Conservation (phyloP, 2,329 filamentous ascomycete species). For the Paecilomyces fulvus region DNA sequence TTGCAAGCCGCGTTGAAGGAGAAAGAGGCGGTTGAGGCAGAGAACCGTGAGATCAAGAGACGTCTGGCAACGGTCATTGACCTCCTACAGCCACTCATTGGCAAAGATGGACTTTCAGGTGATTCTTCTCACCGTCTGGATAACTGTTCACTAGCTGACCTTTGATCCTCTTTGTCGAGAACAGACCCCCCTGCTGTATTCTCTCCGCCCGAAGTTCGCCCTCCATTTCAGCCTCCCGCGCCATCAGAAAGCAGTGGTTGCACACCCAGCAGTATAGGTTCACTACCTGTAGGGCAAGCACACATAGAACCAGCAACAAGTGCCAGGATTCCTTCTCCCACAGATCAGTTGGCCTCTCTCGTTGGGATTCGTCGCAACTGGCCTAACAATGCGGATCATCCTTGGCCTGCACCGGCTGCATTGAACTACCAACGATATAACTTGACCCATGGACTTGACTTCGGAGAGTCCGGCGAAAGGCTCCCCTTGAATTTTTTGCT, state of each 20-base stretch:
- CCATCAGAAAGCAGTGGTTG: slow-evolving; percentile 18
- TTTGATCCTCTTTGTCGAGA: not conserved
- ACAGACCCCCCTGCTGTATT: not conserved
- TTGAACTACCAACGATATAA: slow-evolving; percentile 36
- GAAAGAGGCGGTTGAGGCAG: slow-evolving; percentile 67
- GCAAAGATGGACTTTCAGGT: slow-evolving; percentile 31
- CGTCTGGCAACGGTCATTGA: slow-evolving; percentile 58
- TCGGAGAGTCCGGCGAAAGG: slow-evolving; percentile 52
- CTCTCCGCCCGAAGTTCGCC: not conserved
- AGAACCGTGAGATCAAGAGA: slow-evolving; percentile 70
- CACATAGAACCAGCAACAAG: slow-evolving; percentile 22
- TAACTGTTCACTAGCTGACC: slow-evolving; percentile 6
- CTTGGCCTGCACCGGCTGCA: slow-evolving; percentile 29
- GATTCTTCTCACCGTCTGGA: slow-evolving; percentile 8
- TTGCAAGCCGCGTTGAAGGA: slow-evolving; percentile 66
- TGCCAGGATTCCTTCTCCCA: slow-evolving; percentile 21
- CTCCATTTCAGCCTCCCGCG: not conserved
- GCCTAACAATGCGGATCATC: slow-evolving; percentile 8
- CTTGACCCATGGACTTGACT: slow-evolving; percentile 48
- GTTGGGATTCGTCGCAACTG: slow-evolving; percentile 18
- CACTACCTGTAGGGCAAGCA: slow-evolving; percentile 13
- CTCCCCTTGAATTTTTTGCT: slow-evolving; percentile 68
- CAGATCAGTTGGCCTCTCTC: slow-evolving; percentile 16
- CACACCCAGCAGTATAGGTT: slow-evolving; percentile 12
- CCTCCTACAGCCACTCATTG: slow-evolving; percentile 38